phyloP scores from a whole-genome alignment of 2,329 filamentous ascomycete genomes.

The Anthostomella pinea region DNA sequence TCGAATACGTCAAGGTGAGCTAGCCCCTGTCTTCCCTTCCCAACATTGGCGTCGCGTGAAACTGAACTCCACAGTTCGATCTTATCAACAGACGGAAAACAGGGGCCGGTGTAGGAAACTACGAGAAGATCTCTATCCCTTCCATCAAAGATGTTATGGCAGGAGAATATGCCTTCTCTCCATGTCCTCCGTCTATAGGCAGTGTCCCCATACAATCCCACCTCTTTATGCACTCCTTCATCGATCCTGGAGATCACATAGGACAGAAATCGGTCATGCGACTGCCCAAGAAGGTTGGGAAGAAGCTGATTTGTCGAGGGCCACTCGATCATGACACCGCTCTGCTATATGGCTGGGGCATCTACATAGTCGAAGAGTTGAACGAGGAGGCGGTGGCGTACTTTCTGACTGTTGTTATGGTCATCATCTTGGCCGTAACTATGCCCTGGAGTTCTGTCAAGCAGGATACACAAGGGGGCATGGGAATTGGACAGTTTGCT shows the following conservation, averaged over 20 bases:
- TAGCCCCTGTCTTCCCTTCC: background rate
- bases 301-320: constrained; percentile 1
- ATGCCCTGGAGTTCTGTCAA: constrained; percentile 4
- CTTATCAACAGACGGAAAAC: constrained; percentile 13
- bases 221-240: constrained; percentile 22
- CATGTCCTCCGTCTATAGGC: constrained; percentile 16
- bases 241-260: constrained; percentile 17
- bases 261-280: constrained; percentile 6
- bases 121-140: constrained; percentile 15
- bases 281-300: constrained; percentile 12
- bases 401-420: constrained; percentile 1
- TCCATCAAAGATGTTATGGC: constrained; percentile 9
- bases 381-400: constrained; percentile 5
- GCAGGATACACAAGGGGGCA: constrained; percentile 9
- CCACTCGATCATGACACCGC: constrained; percentile 1
- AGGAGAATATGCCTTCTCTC: constrained; percentile 14
- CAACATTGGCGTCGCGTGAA: no score
- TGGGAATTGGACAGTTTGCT: constrained; percentile 11
- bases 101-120: constrained; percentile 16
- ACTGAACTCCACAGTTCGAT: constrained; percentile 8
- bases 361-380: constrained; percentile 15
- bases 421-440: constrained; percentile 5
- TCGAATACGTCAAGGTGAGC: constrained; percentile 17
- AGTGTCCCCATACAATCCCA: constrained; percentile 15
- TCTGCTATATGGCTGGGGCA: constrained; percentile 11